Evolutionary conservation across 2,329 filamentous ascomycete species (phyloP).

Genomic region (Lecanoromycetidae sp.): DNA sequence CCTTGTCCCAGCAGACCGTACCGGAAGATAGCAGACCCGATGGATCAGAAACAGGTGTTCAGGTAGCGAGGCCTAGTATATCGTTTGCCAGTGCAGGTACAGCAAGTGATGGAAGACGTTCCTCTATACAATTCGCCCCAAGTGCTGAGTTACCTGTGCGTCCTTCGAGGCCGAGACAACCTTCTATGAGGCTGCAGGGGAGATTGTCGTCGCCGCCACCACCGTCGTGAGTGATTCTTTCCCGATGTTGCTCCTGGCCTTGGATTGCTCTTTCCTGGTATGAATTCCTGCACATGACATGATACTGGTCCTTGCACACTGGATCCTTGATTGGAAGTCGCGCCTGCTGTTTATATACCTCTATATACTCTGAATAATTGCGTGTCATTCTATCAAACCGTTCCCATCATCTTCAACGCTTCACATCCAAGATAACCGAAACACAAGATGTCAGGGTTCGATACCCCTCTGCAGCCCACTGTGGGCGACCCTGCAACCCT

Average conservation of each 20-base stretch:
- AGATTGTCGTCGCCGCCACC: slow-evolving; percentile 30
- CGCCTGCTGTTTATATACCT: too few relatives aligned
- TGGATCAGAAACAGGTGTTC: neutral
- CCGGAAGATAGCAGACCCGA: neutral
- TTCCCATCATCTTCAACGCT: too few relatives aligned
- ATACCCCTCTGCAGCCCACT: too few relatives aligned
- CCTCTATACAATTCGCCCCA: slow-evolving; percentile 18
- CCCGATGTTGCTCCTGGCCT: slow-evolving; percentile 1
- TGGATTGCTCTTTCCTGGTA: slow-evolving; percentile 12
- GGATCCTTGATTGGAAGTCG: too few relatives aligned
- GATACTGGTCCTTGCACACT: neutral
- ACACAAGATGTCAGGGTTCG: too few relatives aligned
- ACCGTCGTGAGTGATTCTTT: slow-evolving; percentile 23
- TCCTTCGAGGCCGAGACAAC: neutral
- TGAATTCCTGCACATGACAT: neutral
- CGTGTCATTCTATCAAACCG: too few relatives aligned
- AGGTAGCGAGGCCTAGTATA: slow-evolving; percentile 3
- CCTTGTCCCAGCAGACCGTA: neutral
- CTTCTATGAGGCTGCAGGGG: slow-evolving; percentile 11
- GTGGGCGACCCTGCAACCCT: too few relatives aligned
- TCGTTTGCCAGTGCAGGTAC: slow-evolving; percentile 6
- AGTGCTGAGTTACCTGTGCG: neutral
- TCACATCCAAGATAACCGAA: too few relatives aligned
- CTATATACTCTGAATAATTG: too few relatives aligned
- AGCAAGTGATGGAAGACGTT: slow-evolving; percentile 10